phyloP scores from a whole-genome alignment of 2,329 filamentous ascomycete genomes.

The Nemania diffusa region DNA sequence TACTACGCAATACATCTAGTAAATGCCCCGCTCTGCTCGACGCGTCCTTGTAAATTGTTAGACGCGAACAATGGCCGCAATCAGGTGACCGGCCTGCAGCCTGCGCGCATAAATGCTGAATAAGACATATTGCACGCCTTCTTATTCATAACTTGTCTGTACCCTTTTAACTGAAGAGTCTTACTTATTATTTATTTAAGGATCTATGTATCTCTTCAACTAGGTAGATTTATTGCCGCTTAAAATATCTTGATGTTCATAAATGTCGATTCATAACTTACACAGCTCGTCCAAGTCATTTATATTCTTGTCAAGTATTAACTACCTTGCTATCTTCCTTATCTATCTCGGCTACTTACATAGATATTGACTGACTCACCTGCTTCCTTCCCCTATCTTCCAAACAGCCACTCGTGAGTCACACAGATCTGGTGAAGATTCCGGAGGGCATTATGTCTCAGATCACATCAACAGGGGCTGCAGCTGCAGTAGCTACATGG shows the following conservation, averaged over 20 bases:
- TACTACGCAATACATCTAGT: not conserved
- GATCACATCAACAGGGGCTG: not conserved
- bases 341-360: not conserved
- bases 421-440: not conserved
- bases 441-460: not conserved
- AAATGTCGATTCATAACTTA: too few relatives aligned
- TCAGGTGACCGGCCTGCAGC: conserved; percentile 39
- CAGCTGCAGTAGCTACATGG: too few relatives aligned
- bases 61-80: conserved; percentile 35
- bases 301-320: too few relatives aligned
- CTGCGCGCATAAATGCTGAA: not conserved
- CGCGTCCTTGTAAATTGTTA: conserved; percentile 25
- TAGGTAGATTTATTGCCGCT: too few relatives aligned
- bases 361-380: conserved; percentile 12
- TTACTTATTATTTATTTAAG: too few relatives aligned
- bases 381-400: not conserved
- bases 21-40: conserved; percentile 25
- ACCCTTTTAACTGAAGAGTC: too few relatives aligned
- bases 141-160: too few relatives aligned
- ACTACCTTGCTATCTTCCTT: not conserved
- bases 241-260: too few relatives aligned
- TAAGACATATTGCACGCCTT: too few relatives aligned
- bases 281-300: too few relatives aligned
- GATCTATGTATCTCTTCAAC: too few relatives aligned
- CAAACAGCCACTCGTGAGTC: conserved; percentile 9